Conservation (phyloP, 2,329 filamentous ascomycete species). For the Alternaria angustiovoidea region DNA sequence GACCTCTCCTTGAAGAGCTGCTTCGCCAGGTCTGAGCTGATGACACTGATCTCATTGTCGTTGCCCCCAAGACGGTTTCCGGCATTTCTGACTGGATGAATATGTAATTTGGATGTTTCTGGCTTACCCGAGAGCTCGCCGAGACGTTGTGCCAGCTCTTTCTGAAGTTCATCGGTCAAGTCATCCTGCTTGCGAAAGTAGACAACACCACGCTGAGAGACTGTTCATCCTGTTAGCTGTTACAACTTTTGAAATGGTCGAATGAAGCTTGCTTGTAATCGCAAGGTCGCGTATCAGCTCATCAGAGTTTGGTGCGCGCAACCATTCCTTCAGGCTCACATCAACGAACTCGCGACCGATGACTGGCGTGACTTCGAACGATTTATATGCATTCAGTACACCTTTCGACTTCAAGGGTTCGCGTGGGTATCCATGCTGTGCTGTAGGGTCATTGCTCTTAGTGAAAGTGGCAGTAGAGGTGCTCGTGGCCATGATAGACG, state of each 20-base stretch:
- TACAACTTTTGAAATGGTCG: not conserved
- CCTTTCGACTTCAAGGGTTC: constrained; percentile 56
- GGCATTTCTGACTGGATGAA: constrained; percentile 64
- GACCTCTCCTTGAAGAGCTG: constrained; percentile 42
- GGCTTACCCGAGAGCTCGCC: constrained; percentile 68
- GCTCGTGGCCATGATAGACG: constrained; percentile 11
- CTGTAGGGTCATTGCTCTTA: not conserved
- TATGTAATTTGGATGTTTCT: constrained; percentile 64
- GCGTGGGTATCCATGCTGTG: constrained; percentile 7
- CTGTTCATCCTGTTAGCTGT: constrained; percentile 27
- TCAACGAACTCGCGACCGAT: constrained; percentile 69
- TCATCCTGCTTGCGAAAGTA: constrained; percentile 64
- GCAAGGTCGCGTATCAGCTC: constrained; percentile 71
- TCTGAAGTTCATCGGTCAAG: constrained; percentile 62
- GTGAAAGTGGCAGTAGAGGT: constrained; percentile 4
- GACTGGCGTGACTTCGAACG: constrained; percentile 67
- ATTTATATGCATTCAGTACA: constrained; percentile 60
- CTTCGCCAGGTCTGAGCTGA: constrained; percentile 48
- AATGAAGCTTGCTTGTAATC: constrained; percentile 39
- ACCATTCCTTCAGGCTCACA: constrained; percentile 68
- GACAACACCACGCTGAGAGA: constrained; percentile 63
- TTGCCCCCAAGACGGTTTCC: constrained; percentile 53
- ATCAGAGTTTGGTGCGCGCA: constrained; percentile 69
- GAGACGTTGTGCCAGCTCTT: constrained; percentile 62
- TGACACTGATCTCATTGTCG: constrained; percentile 52